These are phyloP conservation scores for Acephala macrosclerotiorum DNA, from an alignment of 2,329 filamentous ascomycete species.

Conservation along the genomic window DNA sequence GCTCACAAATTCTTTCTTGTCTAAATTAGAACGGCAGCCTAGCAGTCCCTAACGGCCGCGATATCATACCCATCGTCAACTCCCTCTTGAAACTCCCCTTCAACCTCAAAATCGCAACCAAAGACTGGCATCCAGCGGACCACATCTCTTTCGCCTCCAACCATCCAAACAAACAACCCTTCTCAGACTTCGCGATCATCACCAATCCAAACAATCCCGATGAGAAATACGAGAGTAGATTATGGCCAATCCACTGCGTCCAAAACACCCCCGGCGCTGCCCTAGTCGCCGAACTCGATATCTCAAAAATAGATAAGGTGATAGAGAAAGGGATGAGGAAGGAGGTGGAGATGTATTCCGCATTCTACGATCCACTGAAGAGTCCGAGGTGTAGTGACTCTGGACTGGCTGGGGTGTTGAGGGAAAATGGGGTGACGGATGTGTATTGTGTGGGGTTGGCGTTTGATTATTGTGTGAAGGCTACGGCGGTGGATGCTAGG, in stretches of 20 bases:
- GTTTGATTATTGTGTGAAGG: conserved; percentile 87
- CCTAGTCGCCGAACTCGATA: conserved; percentile 75
- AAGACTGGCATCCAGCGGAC: conserved; percentile 84
- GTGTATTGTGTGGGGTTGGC: conserved; percentile 89
- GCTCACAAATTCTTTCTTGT: conserved; percentile 11
- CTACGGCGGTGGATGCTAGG: conserved; percentile 79
- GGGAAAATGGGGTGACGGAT: conserved; percentile 68
- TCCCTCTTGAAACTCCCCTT: conserved; percentile 76
- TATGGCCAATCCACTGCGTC: conserved; percentile 95
- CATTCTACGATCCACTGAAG: conserved; percentile 82
- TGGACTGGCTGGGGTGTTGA: conserved; percentile 67
- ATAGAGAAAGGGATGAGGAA: conserved; percentile 81
- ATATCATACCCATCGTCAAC: conserved; percentile 77
- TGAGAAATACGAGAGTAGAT: conserved; percentile 69
- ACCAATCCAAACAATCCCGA: conserved; percentile 68
- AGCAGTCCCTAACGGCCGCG: conserved; percentile 76
- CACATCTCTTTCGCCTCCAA: conserved; percentile 92
- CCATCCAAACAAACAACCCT: conserved; percentile 73
- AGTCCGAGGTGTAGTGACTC: conserved; percentile 66
- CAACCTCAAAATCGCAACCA: conserved; percentile 79
- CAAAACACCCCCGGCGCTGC: conserved; percentile 75
- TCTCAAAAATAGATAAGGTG: conserved; percentile 64
- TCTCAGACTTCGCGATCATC: conserved; percentile 69
- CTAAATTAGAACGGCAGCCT: conserved; percentile 78
- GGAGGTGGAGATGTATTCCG: conserved; percentile 91